Conservation (phyloP, 2,329 filamentous ascomycete genomes). For the Zymoseptoria pseudotritici region DNA sequence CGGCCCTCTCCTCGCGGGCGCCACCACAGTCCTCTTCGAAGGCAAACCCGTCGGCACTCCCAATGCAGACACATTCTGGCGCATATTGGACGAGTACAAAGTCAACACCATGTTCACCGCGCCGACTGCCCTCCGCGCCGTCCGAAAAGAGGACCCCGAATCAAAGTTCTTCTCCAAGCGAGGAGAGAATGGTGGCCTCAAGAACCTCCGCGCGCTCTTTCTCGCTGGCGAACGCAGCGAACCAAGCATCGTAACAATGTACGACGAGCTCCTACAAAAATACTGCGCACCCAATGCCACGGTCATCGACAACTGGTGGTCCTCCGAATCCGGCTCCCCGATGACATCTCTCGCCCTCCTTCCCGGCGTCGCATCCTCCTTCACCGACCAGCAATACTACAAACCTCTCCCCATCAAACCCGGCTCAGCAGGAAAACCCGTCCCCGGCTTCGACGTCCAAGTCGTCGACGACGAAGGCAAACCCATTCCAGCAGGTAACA, state of each 20-base stretch:
- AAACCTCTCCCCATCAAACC: slow-evolving; percentile 61
- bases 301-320: slow-evolving; percentile 70
- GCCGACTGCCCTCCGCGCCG: slow-evolving; percentile 78
- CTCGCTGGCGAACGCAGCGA: slow-evolving; percentile 86
- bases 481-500: slow-evolving; percentile 61
- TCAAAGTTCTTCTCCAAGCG: slow-evolving; percentile 57
- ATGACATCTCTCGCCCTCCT: slow-evolving; percentile 60
- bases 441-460: slow-evolving; percentile 84
- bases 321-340: slow-evolving; percentile 61
- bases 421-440: slow-evolving; percentile 80
- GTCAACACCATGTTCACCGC: slow-evolving; percentile 82
- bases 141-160: slow-evolving; percentile 75
- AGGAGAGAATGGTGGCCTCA: slow-evolving; percentile 64
- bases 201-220: slow-evolving; percentile 65
- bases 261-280: slow-evolving; percentile 62
- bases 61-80: slow-evolving; percentile 81
- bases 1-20: slow-evolving; percentile 74
- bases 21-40: slow-evolving; percentile 81
- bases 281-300: slow-evolving; percentile 57
- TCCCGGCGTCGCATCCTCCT: slow-evolving; percentile 53
- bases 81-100: slow-evolving; percentile 74
- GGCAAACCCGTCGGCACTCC: slow-evolving; percentile 91
- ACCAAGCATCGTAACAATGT: slow-evolving; percentile 73
- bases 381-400: slow-evolving; percentile 35
- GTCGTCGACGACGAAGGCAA: slow-evolving; percentile 74